Conservation (phyloP, 768 basidiomycete genomes). For the Collybia mongolica region DNA sequence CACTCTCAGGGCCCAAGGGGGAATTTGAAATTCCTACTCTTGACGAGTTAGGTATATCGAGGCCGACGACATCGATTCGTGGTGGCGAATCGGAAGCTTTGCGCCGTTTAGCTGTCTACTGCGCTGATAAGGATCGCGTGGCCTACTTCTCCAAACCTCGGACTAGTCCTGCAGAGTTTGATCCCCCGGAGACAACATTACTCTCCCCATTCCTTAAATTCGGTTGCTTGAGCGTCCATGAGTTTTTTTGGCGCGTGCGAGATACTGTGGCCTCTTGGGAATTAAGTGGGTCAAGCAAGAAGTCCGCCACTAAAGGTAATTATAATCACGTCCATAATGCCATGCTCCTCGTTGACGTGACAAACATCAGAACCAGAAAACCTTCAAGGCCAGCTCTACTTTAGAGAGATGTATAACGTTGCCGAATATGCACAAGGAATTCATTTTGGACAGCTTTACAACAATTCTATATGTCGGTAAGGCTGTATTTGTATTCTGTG, state of each 20-base stretch:
- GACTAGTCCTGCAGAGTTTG: constrained; percentile 10
- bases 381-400: constrained; percentile 10
- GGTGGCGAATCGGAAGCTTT: constrained; percentile 8
- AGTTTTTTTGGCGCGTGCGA: constrained; percentile 6
- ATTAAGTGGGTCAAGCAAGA: background rate
- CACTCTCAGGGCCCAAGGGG: constrained; percentile 4
- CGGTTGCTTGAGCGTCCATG: constrained; percentile 5
- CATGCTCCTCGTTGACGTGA: background rate
- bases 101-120: constrained; percentile 5
- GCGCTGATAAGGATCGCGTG: constrained; percentile 5
- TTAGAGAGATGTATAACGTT: constrained; percentile 9
- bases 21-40: constrained; percentile 7
- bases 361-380: constrained; percentile 4
- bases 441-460: constrained; percentile 7
- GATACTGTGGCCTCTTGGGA: constrained; percentile 1
- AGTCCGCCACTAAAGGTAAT: no score
- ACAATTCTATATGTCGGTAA: constrained; percentile 12
- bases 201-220: constrained; percentile 10
- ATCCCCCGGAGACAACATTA: constrained; percentile 9
- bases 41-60: constrained; percentile 1
- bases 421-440: constrained; percentile 2
- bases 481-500: background rate
- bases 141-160: constrained; percentile 6
- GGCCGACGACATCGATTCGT: constrained; percentile 7
- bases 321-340: no score